Evolutionary conservation across 805 yeast species (phyloP).

Genomic region (Saccharomycopsis olivae): DNA sequence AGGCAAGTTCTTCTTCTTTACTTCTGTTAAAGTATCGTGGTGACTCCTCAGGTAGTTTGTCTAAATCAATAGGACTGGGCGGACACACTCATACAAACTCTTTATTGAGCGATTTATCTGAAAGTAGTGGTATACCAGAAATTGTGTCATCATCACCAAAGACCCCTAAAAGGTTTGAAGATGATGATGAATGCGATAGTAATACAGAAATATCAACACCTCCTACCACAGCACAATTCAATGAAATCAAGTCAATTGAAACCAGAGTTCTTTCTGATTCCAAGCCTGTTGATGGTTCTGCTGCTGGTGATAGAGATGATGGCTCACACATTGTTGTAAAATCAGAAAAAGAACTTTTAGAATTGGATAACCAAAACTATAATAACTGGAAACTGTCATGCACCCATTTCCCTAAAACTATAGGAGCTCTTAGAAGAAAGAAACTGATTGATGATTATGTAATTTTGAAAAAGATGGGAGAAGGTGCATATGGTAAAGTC

Average conservation of each 20-base stretch:
- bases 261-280: no score
- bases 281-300: not conserved
- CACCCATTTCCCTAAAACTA: constrained; percentile 28
- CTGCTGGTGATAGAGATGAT: not conserved
- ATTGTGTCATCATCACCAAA: no score
- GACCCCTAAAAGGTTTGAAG: not conserved
- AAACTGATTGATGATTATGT: constrained; percentile 64
- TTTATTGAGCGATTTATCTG: constrained; percentile 8
- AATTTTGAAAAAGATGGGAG: constrained; percentile 74
- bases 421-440: constrained; percentile 61
- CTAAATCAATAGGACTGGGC: no score
- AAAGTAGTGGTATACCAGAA: not conserved
- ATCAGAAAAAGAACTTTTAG: constrained; percentile 34
- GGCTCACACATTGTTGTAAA: constrained; percentile 17
- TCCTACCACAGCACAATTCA: constrained; percentile 4
- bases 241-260: not conserved
- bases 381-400: constrained; percentile 29
- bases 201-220: constrained; percentile 5
- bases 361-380: constrained; percentile 35
- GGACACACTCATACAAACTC: no score
- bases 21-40: not conserved
- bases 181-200: constrained; percentile 4
- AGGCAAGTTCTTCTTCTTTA: constrained; percentile 10
- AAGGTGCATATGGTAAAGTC: constrained; percentile 95
- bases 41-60: not conserved